Base-by-base conservation (phyloP, 306 rosid species). In the Delonix regia region DNA sequence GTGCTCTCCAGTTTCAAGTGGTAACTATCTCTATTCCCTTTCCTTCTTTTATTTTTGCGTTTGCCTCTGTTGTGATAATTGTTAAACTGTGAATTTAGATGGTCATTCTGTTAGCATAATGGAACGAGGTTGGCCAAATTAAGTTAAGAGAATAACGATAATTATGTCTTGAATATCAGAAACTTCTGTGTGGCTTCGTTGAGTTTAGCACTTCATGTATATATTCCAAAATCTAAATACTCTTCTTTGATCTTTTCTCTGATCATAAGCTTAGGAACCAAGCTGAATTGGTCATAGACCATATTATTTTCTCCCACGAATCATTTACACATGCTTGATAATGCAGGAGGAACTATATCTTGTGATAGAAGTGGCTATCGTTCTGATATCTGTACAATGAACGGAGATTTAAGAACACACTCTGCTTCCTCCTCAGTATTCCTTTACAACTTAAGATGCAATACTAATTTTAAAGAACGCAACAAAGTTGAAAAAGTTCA, bases 281-380 rank as follows among this genome's bases (percentile, higher is more conserved):
- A 60, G 25, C 41, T 34, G 10, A 28, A 59, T 21, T 55, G 62
- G 15, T 22, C 33, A 55, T 28, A 21, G 5, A 27, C 4, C 39
- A 61, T 25, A 27, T 13, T 25, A 16, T 61, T 28, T 61, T 30
- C 42, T n/a, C 69, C 44, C 7, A 62, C 7, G 3, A 51, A 5
- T 51, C 8, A 51, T 51, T 51, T 21, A 13, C 45, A 28, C 53
- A 33, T 13, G 0, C 15, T 41, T 71, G 55, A 24, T 69, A 5
- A n/a, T 78, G 65, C 88, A 89, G 99, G 96, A 88, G 99, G 94
- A 75, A 88, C 86, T 39, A 82, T 95, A 77, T 86, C 87, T 71
- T 95, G 99, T 66, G 98, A 95, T 78, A 86, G 99, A 75, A 93
- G 79, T 75, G 91, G 90, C 66, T 56, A 82, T 24, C 94, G 99